phyloP scores from a whole-genome alignment of 176 grass and related monocot genomes.

The Puya raimondii region DNA sequence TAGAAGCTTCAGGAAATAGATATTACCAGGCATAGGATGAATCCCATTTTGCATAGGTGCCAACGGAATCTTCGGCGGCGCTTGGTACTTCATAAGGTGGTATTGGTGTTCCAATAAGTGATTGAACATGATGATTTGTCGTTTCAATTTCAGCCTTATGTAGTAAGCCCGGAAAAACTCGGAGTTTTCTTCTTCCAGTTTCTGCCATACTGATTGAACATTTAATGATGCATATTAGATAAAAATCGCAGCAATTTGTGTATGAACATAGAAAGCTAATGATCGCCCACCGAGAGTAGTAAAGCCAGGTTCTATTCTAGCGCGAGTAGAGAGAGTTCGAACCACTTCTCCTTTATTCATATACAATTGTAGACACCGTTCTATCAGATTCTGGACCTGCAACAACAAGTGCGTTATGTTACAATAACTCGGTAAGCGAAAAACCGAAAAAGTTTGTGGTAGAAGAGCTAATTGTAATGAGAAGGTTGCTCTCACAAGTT shows the following conservation, averaged over 20 bases:
- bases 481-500: conserved; percentile 49
- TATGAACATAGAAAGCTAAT: neutral
- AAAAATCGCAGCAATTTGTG: conserved; percentile 11
- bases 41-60: conserved; percentile 80
- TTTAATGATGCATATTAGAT: conserved; percentile 13
- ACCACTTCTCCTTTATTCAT: conserved; percentile 97
- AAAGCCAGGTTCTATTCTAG: conserved; percentile 97
- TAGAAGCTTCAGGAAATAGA: conserved; percentile 9
- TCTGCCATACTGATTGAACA: conserved; percentile 87
- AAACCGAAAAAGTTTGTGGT: neutral
- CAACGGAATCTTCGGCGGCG: conserved; percentile 57
- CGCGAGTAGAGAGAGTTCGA: conserved; percentile 73
- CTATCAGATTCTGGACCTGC: conserved; percentile 99
- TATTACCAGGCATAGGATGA: conserved; percentile 77
- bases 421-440: neutral
- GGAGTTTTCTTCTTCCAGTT: conserved; percentile 94
- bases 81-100: conserved; percentile 84
- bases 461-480: neutral
- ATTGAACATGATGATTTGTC: conserved; percentile 92
- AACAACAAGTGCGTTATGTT: conserved; percentile 2
- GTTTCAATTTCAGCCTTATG: conserved; percentile 95
- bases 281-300: conserved; percentile 68
- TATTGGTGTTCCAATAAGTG: conserved; percentile 85
- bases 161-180: conserved; percentile 97
- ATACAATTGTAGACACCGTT: conserved; percentile 86